Conservation (phyloP, 2,329 filamentous ascomycete genomes). For the Colletotrichum incanum region DNA sequence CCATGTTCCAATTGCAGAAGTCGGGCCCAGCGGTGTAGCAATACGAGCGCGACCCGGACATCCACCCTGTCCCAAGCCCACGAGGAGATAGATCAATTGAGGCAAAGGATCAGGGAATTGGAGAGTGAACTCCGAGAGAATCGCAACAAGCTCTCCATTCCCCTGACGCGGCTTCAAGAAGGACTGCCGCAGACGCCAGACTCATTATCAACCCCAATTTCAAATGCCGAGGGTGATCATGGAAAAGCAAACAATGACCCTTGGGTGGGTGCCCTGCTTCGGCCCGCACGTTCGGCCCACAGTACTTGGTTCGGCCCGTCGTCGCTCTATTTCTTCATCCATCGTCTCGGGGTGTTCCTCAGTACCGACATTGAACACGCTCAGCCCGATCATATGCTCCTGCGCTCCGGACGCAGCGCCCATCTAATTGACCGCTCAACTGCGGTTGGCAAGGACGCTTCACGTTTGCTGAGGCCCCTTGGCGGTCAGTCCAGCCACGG, state of each 20-base stretch:
- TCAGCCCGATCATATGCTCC: conserved; percentile 46
- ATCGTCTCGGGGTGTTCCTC: conserved; percentile 56
- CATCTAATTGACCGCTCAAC: not conserved
- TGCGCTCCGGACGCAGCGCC: conserved; percentile 27
- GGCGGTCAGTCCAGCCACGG: conserved; percentile 21
- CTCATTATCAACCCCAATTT: conserved; percentile 21
- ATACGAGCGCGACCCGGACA: conserved; percentile 50
- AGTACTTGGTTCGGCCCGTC: conserved; percentile 59
- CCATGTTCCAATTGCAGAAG: conserved; percentile 58
- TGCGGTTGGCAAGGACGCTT: not conserved
- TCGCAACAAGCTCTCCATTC: not conserved
- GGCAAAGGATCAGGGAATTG: conserved; percentile 50
- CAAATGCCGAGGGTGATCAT: not conserved
- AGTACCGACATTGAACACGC: conserved; percentile 52
- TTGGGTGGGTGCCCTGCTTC: conserved; percentile 56
- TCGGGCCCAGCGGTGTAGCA: conserved; percentile 55
- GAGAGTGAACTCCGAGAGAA: conserved; percentile 47
- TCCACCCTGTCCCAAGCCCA: conserved; percentile 50
- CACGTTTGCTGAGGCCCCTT: conserved; percentile 42
- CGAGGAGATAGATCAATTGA: conserved; percentile 56
- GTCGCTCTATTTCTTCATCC: conserved; percentile 60
- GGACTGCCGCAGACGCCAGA: conserved; percentile 3
- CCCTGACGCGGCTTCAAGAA: not conserved
- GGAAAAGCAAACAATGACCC: conserved; percentile 42
- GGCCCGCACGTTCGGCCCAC: conserved; percentile 52